phyloP scores from a whole-genome alignment of 148 eudicot genomes.

The Amaranthus palmeri region DNA sequence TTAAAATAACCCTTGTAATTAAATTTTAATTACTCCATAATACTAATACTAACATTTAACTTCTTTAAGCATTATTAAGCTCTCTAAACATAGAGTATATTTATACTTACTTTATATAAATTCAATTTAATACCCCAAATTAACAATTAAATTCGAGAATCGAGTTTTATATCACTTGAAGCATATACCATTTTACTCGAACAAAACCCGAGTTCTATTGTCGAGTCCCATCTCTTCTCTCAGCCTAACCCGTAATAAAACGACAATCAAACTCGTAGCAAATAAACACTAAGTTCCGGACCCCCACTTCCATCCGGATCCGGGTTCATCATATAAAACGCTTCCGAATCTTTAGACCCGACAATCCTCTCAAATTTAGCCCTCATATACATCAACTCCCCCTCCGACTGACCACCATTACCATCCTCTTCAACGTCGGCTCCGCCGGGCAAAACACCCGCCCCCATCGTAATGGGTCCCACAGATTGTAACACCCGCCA shows the following conservation, averaged over 20 bases:
- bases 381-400: slow-evolving; percentile 86
- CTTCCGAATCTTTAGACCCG: slow-evolving; percentile 81
- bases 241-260: no score
- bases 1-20: background rate
- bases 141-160: no score
- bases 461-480: slow-evolving; percentile 85
- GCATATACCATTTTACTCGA: no score
- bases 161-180: no score
- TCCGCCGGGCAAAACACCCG: slow-evolving; percentile 66
- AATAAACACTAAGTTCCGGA: slow-evolving; percentile 79
- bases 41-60: background rate
- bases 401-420: slow-evolving; percentile 34
- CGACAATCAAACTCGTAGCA: slow-evolving; percentile 36
- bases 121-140: no score
- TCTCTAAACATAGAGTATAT: background rate
- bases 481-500: slow-evolving; percentile 60
- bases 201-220: no score
- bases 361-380: slow-evolving; percentile 93
- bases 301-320: slow-evolving; percentile 88
- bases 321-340: slow-evolving; percentile 98
- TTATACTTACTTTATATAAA: no score
- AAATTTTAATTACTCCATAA: background rate
- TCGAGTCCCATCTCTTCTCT: no score
- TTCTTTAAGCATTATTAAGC: background rate
- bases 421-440: slow-evolving; percentile 24